phyloP scores from a whole-genome alignment of 2,329 filamentous ascomycete genomes.

The Pyricularia sp. region DNA sequence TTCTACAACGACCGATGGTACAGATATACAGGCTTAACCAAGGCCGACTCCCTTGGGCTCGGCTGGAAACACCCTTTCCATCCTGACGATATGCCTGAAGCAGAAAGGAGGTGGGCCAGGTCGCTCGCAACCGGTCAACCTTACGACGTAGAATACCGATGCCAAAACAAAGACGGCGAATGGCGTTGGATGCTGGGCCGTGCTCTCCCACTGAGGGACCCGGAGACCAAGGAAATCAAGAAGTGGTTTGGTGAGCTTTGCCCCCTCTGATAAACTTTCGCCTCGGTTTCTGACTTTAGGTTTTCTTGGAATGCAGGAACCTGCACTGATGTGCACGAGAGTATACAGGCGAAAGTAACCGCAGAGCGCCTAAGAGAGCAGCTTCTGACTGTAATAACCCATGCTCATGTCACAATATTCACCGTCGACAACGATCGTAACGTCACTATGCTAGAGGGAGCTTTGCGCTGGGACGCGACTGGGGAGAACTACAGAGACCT shows the following conservation, averaged over 20 bases:
- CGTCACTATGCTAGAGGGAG: constrained; percentile 63
- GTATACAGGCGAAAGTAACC: constrained; percentile 57
- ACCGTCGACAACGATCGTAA: constrained; percentile 53
- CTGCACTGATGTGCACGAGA: constrained; percentile 70
- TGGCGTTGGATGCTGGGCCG: constrained; percentile 75
- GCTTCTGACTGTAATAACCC: constrained; percentile 62
- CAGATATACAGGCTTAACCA: constrained; percentile 61
- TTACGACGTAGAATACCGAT: constrained; percentile 64
- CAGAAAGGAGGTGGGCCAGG: constrained; percentile 47
- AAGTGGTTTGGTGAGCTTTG: constrained; percentile 60
- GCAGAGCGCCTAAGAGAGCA: constrained; percentile 61
- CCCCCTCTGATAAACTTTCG: neutral
- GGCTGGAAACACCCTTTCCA: constrained; percentile 60
- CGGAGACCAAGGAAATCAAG: constrained; percentile 56
- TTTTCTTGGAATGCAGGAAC: constrained; percentile 34
- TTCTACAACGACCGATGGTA: constrained; percentile 76
- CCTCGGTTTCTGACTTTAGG: neutral
- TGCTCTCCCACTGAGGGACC: constrained; percentile 58
- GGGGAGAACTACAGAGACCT: constrained; percentile 20
- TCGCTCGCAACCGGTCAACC: constrained; percentile 58
- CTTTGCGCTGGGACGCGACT: constrained; percentile 40
- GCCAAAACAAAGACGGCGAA: constrained; percentile 53
- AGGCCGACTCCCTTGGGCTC: constrained; percentile 51
- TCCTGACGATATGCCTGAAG: constrained; percentile 55
- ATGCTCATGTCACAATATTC: constrained; percentile 69